These are phyloP conservation scores for Papiliotrema laurentii DNA, from an alignment of 1,284 basidiomycete genomes.

Conservation along the genomic window DNA sequence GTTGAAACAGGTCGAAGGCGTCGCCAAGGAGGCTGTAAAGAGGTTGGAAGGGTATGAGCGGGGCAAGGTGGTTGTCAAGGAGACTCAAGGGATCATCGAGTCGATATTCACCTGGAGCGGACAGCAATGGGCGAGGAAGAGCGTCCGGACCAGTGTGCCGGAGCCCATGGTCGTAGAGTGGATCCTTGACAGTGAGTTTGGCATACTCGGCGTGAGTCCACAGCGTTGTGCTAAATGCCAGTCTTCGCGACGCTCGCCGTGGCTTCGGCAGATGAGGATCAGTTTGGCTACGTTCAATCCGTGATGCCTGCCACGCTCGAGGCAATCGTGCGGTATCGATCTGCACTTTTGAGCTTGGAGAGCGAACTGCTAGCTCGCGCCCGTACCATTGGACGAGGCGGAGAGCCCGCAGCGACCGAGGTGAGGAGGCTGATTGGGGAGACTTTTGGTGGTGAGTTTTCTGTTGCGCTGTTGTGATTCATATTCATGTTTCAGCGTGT, in stretches of 20 bases:
- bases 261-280: slow-evolving; percentile 40
- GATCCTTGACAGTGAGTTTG: slow-evolving; percentile 37
- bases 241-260: slow-evolving; percentile 29
- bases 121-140: slow-evolving; percentile 28
- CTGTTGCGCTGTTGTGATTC: neutral
- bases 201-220: too few species aligned
- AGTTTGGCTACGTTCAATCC: slow-evolving; percentile 40
- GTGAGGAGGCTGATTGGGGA: slow-evolving; percentile 5
- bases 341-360: slow-evolving; percentile 18
- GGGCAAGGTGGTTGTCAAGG: slow-evolving; percentile 12
- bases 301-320: slow-evolving; percentile 40
- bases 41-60: slow-evolving; percentile 17
- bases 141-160: slow-evolving; percentile 18
- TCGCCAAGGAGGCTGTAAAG: slow-evolving; percentile 14
- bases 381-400: slow-evolving; percentile 11
- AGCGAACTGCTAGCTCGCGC: slow-evolving; percentile 18
- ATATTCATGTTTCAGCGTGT: slow-evolving; percentile 14
- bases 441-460: slow-evolving; percentile 12
- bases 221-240: slow-evolving; percentile 12
- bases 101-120: slow-evolving; percentile 24
- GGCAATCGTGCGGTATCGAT: slow-evolving; percentile 33
- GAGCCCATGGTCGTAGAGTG: slow-evolving; percentile 20
- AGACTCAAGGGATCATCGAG: slow-evolving; percentile 13
- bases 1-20: slow-evolving; percentile 14
- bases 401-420: slow-evolving; percentile 8